Evolutionary conservation across 192 early-diverging fungal genomes (phyloP).

Genomic region (Umbelopsis ramanniana): DNA sequence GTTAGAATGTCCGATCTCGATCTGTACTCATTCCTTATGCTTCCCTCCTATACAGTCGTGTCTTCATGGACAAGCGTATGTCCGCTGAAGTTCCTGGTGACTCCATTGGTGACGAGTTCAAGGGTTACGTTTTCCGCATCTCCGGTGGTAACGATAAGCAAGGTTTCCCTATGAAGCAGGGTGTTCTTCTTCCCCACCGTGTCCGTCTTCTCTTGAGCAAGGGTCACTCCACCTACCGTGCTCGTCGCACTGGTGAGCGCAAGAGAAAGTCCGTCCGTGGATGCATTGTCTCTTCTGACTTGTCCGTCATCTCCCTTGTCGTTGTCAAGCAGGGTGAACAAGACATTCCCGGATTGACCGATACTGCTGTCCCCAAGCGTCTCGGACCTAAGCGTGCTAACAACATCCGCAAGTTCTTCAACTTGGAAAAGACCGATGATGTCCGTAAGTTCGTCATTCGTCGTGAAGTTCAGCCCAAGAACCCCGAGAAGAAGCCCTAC

Average conservation of each 20-base stretch:
- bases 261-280: constrained; percentile 99
- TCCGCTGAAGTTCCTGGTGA: constrained; percentile 94
- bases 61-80: constrained; percentile 99
- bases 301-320: constrained; percentile 92
- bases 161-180: constrained; percentile 99
- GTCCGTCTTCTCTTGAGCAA: constrained; percentile 81
- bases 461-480: constrained; percentile 91
- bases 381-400: constrained; percentile 98
- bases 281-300: constrained; percentile 95
- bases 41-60: constrained; percentile 62
- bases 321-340: constrained; percentile 98
- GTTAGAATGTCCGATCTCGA: background rate
- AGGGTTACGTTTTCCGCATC: constrained; percentile 99
- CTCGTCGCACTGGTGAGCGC: constrained; percentile 96
- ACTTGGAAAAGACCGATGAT: constrained; percentile 97
- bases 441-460: constrained; percentile 99
- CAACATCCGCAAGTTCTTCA: constrained; percentile 99
- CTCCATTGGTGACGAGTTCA: constrained; percentile 98
- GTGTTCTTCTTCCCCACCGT: constrained; percentile 81
- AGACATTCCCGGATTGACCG: constrained; percentile 95
- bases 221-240: constrained; percentile 99
- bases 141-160: constrained; percentile 99
- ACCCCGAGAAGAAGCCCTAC: constrained; percentile 88
- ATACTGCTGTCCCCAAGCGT: constrained; percentile 92
- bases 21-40: background rate